phyloP scores from a whole-genome alignment of 495 filamentous ascomycete species.

The Aspergillus incahuasiensis region DNA sequence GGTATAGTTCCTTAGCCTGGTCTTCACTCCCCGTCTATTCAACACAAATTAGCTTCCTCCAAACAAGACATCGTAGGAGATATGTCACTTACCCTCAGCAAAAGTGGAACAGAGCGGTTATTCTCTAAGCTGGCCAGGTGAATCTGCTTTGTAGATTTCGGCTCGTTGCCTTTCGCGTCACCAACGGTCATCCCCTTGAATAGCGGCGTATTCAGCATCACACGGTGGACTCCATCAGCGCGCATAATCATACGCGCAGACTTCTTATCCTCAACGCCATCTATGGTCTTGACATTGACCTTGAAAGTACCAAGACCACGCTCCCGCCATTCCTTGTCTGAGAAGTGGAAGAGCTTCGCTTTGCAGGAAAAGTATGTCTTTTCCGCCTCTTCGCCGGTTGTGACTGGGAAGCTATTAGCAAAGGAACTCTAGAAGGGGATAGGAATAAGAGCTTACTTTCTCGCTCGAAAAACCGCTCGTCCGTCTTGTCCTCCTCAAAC shows the following conservation, averaged over 20 bases:
- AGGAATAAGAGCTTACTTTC: conserved; percentile 57
- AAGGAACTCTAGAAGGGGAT: background rate
- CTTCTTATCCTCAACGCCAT: conserved; percentile 46
- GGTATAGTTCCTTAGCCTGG: conserved; percentile 38
- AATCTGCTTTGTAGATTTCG: conserved; percentile 48
- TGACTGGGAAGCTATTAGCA: conserved; percentile 41
- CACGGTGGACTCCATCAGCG: conserved; percentile 76
- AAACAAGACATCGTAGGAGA: background rate
- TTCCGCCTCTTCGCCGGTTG: conserved; percentile 71
- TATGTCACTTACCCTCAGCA: conserved; percentile 60
- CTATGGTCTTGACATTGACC: conserved; percentile 63
- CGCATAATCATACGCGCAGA: conserved; percentile 76
- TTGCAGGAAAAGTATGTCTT: conserved; percentile 56
- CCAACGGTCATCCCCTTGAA: conserved; percentile 69
- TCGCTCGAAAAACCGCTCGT: conserved; percentile 64
- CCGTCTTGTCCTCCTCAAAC: conserved; percentile 50
- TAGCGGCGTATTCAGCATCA: conserved; percentile 79
- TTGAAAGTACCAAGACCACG: conserved; percentile 78
- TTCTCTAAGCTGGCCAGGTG: conserved; percentile 60
- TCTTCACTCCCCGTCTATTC: conserved; percentile 40
- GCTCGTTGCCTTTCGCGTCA: conserved; percentile 47
- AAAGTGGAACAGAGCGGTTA: conserved; percentile 53
- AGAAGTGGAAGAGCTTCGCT: conserved; percentile 74
- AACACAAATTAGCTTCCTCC: conserved; percentile 11
- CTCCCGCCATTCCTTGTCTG: conserved; percentile 79